Base-by-base conservation (phyloP, 352 stramenopile genomes). In the Globisporangium acanthophoron region DNA sequence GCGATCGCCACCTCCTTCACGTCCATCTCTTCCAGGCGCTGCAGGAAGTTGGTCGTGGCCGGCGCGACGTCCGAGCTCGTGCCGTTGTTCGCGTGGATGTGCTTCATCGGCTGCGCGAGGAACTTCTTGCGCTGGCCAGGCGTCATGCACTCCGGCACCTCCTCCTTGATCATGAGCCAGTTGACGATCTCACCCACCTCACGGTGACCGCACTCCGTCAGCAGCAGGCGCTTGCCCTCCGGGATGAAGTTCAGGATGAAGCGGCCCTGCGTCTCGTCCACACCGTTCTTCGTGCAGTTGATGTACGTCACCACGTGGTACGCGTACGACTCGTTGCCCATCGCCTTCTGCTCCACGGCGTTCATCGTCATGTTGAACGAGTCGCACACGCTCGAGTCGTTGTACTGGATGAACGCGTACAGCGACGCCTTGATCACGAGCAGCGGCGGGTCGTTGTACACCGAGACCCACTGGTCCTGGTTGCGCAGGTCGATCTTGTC, bases 261-360 rank as follows among this genome's bases (percentile, higher is more conserved):
- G 45, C 74, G 74, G 27, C 82, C 81, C 45, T 86, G 73, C 5
- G 83, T 92, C 71, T 90, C 71, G 55, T 94, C 80, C 15, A 86
- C 58, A 20, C 67, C 66, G 52, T 85, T 62, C 73, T 90, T 88
- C 24, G 80, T 92, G 33, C 85, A 94, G 71, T 92, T 92, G 47
- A 94, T 89, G 65, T 90, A 88, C 4, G 83, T 75, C 46, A 92
- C 82, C 20, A 92, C 82, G 74, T 94, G 82, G 78, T 91, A 94
- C 62, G 76, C 72, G 56, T 76, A 88, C 43, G 69, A 78, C 13
- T 76, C 76, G 41, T 90, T 90, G 54, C 80, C 80, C 20, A 88
- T 78, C 0, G 78, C 62, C 69, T 90, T 90, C 62, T 90, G 77
- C 67, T 94, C 85, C 56, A 91, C 82, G 47, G 85, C 78, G 61